phyloP scores from a whole-genome alignment of 768 basidiomycete genomes.

The Rhodosporidiobolus odoratus region DNA sequence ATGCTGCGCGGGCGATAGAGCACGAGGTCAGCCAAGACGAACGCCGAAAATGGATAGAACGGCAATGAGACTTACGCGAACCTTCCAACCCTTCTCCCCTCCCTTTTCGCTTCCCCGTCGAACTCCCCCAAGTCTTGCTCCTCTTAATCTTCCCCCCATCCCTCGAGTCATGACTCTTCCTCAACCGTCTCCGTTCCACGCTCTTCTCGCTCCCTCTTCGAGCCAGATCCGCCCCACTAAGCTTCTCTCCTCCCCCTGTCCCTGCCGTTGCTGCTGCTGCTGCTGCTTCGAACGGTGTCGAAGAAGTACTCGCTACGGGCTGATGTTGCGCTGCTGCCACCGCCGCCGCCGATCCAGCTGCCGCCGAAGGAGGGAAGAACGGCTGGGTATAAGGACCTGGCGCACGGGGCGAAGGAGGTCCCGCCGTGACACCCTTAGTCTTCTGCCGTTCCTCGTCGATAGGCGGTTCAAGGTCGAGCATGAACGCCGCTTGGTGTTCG shows the following conservation, averaged over 20 bases:
- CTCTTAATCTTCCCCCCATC: conserved; percentile 37
- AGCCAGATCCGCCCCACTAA: conserved; percentile 9
- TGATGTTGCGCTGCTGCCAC: neutral
- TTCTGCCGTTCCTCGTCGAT: conserved; percentile 30
- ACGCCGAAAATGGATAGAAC: neutral
- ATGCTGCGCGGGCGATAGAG: neutral
- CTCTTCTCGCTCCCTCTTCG: conserved; percentile 37
- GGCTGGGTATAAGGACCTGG: neutral
- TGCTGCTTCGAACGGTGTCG: neutral
- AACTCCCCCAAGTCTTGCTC: conserved; percentile 35
- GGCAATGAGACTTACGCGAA: conserved; percentile 8
- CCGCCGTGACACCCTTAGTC: conserved; percentile 19
- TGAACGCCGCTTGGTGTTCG: conserved; percentile 91
- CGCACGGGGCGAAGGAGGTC: neutral
- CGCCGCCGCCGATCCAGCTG: neutral
- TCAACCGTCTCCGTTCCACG: conserved; percentile 32
- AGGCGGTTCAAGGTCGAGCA: conserved; percentile 77
- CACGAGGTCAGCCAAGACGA: too few relatives aligned
- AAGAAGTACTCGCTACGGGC: neutral
- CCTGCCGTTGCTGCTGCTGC: neutral
- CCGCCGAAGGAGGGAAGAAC: neutral
- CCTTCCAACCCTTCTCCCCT: conserved; percentile 6
- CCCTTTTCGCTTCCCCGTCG: conserved; percentile 12
- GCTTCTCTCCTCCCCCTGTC: neutral
- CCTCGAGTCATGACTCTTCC: conserved; percentile 28